phyloP scores from a whole-genome alignment of 352 stramenopile species.

The Phytophthora colocasiae region DNA sequence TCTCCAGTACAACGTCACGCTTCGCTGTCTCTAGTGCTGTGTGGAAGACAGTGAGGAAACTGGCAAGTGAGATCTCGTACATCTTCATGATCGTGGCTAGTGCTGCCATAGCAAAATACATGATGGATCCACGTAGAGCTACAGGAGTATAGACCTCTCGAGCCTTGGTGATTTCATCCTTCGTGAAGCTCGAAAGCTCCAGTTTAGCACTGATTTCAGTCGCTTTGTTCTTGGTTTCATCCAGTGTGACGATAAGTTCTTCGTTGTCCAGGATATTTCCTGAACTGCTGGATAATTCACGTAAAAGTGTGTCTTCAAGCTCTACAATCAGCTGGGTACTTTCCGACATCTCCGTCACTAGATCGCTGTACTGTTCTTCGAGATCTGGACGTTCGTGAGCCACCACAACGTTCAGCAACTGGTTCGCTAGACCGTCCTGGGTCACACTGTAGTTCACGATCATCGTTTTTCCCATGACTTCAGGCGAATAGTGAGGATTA shows the following conservation, averaged over 20 bases:
- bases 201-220: conserved; percentile 95
- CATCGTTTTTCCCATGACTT: conserved; percentile 97
- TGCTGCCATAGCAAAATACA: conserved; percentile 95
- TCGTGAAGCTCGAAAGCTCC: conserved; percentile 93
- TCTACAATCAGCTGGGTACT: conserved; percentile 94
- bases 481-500: conserved; percentile 95
- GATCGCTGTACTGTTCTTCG: conserved; percentile 92
- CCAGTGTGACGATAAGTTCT: conserved; percentile 94
- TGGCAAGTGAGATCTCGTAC: conserved; percentile 96
- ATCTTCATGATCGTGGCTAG: conserved; percentile 95
- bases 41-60: conserved; percentile 93
- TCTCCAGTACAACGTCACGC: conserved; percentile 91
- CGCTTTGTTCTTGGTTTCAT: conserved; percentile 96
- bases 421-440: conserved; percentile 91
- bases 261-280: conserved; percentile 96
- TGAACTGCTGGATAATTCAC: conserved; percentile 89
- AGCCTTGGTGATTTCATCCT: conserved; percentile 94
- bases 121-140: conserved; percentile 91
- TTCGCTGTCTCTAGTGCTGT: conserved; percentile 92
- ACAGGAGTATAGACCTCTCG: conserved; percentile 93
- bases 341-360: conserved; percentile 94
- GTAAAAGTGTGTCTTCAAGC: conserved; percentile 93
- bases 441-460: conserved; percentile 97
- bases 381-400: conserved; percentile 93
- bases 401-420: conserved; percentile 95